These are phyloP conservation scores for Penicillium lagena DNA, from an alignment of 495 filamentous ascomycete species.

Conservation along the genomic window DNA sequence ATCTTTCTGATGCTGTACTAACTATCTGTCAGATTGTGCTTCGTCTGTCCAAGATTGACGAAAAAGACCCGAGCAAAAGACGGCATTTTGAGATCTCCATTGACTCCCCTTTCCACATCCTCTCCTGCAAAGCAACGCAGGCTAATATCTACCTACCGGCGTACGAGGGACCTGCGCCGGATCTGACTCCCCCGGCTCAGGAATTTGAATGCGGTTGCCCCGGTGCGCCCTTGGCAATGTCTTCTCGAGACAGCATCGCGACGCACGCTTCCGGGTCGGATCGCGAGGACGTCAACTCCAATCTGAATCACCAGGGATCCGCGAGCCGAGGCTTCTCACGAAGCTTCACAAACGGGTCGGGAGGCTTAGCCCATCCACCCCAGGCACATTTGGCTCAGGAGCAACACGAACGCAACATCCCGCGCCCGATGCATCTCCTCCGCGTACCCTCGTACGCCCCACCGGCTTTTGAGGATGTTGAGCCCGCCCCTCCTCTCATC, in stretches of 20 bases:
- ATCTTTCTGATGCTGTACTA: slow-evolving; percentile 2
- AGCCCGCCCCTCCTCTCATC: slow-evolving; percentile 74
- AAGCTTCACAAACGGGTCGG: slow-evolving; percentile 42
- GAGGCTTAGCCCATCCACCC: slow-evolving; percentile 39
- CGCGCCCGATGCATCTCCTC: slow-evolving; percentile 80
- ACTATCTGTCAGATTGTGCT: slow-evolving; percentile 70
- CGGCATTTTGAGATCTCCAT: slow-evolving; percentile 99
- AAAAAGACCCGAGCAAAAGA: slow-evolving; percentile 71
- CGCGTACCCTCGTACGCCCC: slow-evolving; percentile 87
- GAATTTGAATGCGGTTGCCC: slow-evolving; percentile 73
- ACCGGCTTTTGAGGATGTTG: slow-evolving; percentile 81
- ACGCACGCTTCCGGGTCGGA: slow-evolving; percentile 22
- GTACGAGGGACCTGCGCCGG: slow-evolving; percentile 60
- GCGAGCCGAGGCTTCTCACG: slow-evolving; percentile 23
- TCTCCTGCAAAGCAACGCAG: slow-evolving; percentile 88
- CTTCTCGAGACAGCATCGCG: slow-evolving; percentile 28
- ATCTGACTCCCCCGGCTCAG: slow-evolving; percentile 34
- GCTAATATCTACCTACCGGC: slow-evolving; percentile 85
- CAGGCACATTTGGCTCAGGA: slow-evolving; percentile 42
- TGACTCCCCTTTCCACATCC: slow-evolving; percentile 92
- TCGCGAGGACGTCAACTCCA: slow-evolving; percentile 16
- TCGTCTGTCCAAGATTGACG: slow-evolving; percentile 84
- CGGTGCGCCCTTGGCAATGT: slow-evolving; percentile 43
- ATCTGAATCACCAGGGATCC: slow-evolving; percentile 7
- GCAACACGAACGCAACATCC: slow-evolving; percentile 28